Evolutionary conservation across 768 basidiomycete species (phyloP).

Genomic region (Termitomyces sp.): DNA sequence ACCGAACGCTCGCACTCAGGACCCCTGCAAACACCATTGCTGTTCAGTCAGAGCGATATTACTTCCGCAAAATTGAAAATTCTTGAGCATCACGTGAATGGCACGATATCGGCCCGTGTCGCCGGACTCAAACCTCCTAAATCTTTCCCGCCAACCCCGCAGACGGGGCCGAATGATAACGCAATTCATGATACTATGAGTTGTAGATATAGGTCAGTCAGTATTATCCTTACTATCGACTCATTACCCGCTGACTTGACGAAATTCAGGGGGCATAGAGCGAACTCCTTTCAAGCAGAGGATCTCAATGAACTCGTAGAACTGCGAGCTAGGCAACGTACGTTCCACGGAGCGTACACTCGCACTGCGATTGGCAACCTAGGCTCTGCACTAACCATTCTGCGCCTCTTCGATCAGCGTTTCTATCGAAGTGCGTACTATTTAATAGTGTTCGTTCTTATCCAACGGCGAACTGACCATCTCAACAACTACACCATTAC

Average conservation of each 20-base stretch:
- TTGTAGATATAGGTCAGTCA: conserved; percentile 8
- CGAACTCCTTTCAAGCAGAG: conserved; percentile 43
- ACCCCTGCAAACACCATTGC: conserved; percentile 15
- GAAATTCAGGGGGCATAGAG: conserved; percentile 35
- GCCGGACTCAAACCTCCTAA: neutral
- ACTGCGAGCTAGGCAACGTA: conserved; percentile 73
- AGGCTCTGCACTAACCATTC: conserved; percentile 66
- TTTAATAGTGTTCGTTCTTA: too few relatives aligned
- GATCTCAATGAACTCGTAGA: conserved; percentile 64
- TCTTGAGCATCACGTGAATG: conserved; percentile 7
- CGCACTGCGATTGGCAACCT: conserved; percentile 71
- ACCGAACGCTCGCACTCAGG: conserved; percentile 12
- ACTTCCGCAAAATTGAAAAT: neutral
- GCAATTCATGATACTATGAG: conserved; percentile 6
- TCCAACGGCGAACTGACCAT: neutral
- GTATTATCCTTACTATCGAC: neutral
- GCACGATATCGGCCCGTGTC: neutral
- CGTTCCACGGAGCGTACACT: conserved; percentile 78
- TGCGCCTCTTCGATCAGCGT: conserved; percentile 71
- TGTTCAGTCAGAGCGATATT: neutral
- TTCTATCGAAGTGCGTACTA: conserved; percentile 63
- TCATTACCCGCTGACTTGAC: neutral
- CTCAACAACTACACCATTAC: neutral
- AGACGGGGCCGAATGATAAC: neutral
- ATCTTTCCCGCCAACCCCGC: neutral